Base-by-base conservation (phyloP, 192 early-diverging fungal genomes). In the Coemansia sp. region DNA sequence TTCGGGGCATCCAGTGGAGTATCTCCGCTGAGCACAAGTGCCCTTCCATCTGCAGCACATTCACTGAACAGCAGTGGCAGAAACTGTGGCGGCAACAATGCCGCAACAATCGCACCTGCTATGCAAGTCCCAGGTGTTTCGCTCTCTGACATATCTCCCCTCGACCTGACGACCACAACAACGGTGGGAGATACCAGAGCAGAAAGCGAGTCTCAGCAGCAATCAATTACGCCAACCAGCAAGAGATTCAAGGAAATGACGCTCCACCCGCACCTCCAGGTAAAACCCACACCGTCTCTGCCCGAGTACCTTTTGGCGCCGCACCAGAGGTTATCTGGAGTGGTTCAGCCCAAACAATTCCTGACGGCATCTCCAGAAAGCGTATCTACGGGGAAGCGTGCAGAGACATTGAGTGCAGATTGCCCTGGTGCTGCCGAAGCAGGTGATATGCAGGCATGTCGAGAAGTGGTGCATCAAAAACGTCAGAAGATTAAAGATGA, bases 201-300 rank as follows among this genome's bases (percentile, higher is more conserved):
- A n/a, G 20, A 32, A 1, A 30, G 17, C 24, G 11, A 15, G 44
- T 35, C 14, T 29, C 39, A 9, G 27, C 23, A 7, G 43, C 9
- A n/a, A 46, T n/a, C 7, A 13, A 41, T 4, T 11, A 36, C 23
- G 10, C 33, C 17, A 24, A 15, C 1, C 29, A 47, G 17, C 25
- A 38, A 38, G 17, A 22, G 25, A 9, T 22, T 1, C 23, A 27
- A 34, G 23, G 47, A 28, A 9, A 27, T 63, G 43, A 48, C 63
- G 11, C 29, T 58, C 4, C 44, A 55, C 15, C 19, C 60, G 13
- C 46, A 55, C 18, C 36, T 61, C 35, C 63, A 60, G 23, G 45
- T 62, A 9, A 60, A 58, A 32, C 50, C 70, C 8, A 55, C 70
- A 18, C 55, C 70, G 15, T 66, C 63, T 7, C 51, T 73, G 39